Base-by-base conservation (phyloP, 2,329 filamentous ascomycete genomes). In the Diaporthe sp. region DNA sequence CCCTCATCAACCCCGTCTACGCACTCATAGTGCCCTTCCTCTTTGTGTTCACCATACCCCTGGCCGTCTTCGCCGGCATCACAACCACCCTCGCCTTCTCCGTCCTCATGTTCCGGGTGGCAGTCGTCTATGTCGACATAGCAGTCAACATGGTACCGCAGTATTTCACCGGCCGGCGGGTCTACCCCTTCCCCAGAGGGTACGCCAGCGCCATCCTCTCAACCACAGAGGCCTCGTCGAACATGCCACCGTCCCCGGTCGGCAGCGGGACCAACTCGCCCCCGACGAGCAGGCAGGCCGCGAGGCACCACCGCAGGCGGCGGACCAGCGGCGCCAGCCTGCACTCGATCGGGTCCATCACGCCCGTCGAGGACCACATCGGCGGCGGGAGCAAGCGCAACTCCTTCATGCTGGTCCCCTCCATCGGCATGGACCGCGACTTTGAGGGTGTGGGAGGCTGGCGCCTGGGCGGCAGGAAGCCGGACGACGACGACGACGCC, bases 61-160 rank as follows among this genome's bases (percentile, higher is more conserved):
- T 94, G 70, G 87, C 90, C 77, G 80, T 93, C 66, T 88, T 91
- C 71, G 92, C 92, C 70, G 88, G 87, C 76, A 83, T 93, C 76
- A 94, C 92, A 42, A 91, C 92, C 71, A 87, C 86, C 6, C 77
- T 93, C 63, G 91, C 92, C 51, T 89, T 92, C 76, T 85, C 88
- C 50, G 85, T 92, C 47, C 87, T 94, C 65, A 86, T 90, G 79
- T 82, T 92, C 76, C 88, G 92, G 32, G 88, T 92, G 32, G 83
- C 88, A 59, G 79, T 92, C 69, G 88, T 93, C 72, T 93, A 93
- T 79, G 82, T 92, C 75, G 91, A 93, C 78, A 85, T 94, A 69
- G 88, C 86, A 56, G 81, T 90, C 27, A 89, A 89, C 10, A 84
- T 92, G 4, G 79, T 93, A 2, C 87, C 88, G 8, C 88, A 89